Base-by-base conservation (phyloP, 2,329 filamentous ascomycete genomes). In the Nectriaceae sp. region DNA sequence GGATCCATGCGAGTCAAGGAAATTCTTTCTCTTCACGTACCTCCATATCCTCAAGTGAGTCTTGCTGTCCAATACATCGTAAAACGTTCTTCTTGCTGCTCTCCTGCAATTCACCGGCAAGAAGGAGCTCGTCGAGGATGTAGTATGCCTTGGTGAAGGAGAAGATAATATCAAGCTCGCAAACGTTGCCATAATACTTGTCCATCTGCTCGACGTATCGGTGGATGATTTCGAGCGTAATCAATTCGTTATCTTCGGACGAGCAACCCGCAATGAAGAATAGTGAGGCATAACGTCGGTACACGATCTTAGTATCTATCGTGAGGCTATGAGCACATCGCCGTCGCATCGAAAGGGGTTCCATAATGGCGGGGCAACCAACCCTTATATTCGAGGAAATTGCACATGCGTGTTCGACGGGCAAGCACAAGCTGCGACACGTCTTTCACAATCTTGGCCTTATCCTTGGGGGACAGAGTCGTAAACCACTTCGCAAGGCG, bases 141-240 rank as follows among this genome's bases (percentile, higher is more conserved):
- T 97, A 99, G 74, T 99, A 99, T 51, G 94, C 94, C 74, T 99
- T 99, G 63, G 96, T 96, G 72, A 99, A 99, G 70, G 96, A 97
- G 83, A 99, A 99, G 71, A 99, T 99, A 74, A 97, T 97, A 71
- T 97, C 92, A 57, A 99, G 83, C 76, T 99, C 94, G 85, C 94
- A 99, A 51, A 99, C 94, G 71, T 99, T 99, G 72, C 94, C 94
- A 72, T 97, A 99, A 78, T 99, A 99, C 73, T 99, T 99, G 80
- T 99, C 94, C 94, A 99, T 99, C 75, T 99, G 94, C 74, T 99
- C 94, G 67, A 99, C 94, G 70, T 99, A 99, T 74, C 94, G 90
- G 73, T 99, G 94, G 65, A 99, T 95, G 68, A 99, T 91, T 73
- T 99, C 94, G 68, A 99, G 90, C 20, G 90, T 96, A 70, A 97